Conservation (phyloP, 495 filamentous ascomycete genomes). For the Penicillium roqueforti region DNA sequence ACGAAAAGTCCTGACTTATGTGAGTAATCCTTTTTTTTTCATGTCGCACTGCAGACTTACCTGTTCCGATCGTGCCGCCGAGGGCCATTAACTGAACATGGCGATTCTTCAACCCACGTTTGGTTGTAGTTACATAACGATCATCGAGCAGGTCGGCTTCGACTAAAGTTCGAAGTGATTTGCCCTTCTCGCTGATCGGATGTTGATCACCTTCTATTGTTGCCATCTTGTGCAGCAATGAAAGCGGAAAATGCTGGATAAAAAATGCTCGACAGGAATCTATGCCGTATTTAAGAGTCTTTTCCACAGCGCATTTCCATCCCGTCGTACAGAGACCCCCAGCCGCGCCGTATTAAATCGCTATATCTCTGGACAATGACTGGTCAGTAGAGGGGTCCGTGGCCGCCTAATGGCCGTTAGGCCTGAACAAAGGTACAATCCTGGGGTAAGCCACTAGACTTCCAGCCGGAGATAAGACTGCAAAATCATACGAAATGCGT, state of each 20-base stretch:
- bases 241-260: not conserved
- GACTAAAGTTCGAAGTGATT: slow-evolving; percentile 23
- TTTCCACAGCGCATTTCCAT: not conserved
- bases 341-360: not conserved
- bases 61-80: slow-evolving; percentile 68
- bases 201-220: not conserved
- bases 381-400: slow-evolving; percentile 1
- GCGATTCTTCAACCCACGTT: slow-evolving; percentile 47
- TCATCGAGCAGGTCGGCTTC: slow-evolving; percentile 38
- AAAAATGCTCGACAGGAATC: not conserved
- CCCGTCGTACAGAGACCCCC: not conserved
- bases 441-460: not conserved
- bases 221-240: slow-evolving; percentile 2
- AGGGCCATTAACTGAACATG: slow-evolving; percentile 67
- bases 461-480: not conserved
- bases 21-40: not conserved
- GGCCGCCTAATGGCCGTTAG: not conserved
- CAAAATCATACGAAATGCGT: not conserved
- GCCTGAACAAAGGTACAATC: not conserved
- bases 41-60: not conserved
- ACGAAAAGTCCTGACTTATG: slow-evolving; percentile 34
- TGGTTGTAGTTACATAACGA: slow-evolving; percentile 33
- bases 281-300: not conserved
- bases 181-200: slow-evolving; percentile 20
- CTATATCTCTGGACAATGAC: not conserved